These are phyloP conservation scores for Solanum clarkiae DNA, from an alignment of 257 asterid species.

Conservation along the genomic window DNA sequence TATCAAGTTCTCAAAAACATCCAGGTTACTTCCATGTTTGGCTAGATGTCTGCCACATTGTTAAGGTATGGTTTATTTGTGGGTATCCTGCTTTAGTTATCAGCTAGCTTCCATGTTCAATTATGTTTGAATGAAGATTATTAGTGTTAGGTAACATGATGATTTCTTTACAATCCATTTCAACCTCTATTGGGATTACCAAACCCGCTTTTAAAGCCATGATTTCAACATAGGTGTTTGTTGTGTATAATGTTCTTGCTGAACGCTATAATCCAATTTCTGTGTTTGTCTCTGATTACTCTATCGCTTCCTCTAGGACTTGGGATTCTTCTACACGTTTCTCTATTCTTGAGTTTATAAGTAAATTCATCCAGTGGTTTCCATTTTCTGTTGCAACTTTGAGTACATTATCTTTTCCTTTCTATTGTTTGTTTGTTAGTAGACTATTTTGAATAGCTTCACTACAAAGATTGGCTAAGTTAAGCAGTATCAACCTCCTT, in stretches of 20 bases:
- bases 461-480: neutral
- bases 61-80: neutral
- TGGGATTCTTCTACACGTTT: neutral
- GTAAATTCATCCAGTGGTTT: neutral
- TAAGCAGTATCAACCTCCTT: neutral
- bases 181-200: neutral
- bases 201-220: neutral
- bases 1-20: neutral
- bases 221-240: neutral
- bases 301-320: neutral
- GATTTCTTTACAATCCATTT: neutral
- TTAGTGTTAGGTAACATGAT: neutral
- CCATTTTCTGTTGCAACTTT: neutral
- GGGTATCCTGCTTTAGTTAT: neutral
- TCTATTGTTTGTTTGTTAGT: neutral
- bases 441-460: neutral
- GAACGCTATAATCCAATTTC: neutral
- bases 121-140: neutral
- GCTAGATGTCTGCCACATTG: neutral
- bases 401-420: neutral
- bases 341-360: neutral
- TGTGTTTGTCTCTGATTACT: neutral
- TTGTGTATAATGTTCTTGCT: neutral
- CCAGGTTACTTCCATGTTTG: neutral
- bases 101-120: neutral